A percentile compares a stretch with the other conserved stretches of the same genome.
phyloP scores from a whole-genome alignment of 345 rosid genomes.

The Trapa bicornis region DNA sequence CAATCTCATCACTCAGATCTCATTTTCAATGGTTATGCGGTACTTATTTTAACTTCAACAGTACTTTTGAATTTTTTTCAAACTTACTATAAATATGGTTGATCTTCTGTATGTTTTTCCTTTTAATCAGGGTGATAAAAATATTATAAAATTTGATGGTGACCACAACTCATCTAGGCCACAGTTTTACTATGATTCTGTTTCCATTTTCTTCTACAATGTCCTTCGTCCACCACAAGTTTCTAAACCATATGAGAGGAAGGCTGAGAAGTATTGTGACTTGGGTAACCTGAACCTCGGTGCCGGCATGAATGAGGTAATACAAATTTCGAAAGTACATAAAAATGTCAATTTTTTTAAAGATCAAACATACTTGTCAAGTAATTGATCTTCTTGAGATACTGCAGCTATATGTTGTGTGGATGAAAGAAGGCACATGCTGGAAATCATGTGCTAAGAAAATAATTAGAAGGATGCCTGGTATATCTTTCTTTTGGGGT shows the following conservation, averaged over 20 bases:
- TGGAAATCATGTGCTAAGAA: not conserved
- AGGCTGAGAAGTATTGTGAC: slow-evolving; percentile 72
- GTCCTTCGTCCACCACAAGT: slow-evolving; percentile 78
- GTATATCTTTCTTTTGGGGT: no score
- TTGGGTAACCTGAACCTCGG: slow-evolving; percentile 46
- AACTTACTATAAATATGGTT: not conserved
- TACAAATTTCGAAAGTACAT: not conserved
- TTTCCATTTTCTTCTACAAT: slow-evolving; percentile 83
- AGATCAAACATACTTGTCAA: not conserved
- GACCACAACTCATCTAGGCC: slow-evolving; percentile 95
- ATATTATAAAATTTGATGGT: slow-evolving; percentile 85
- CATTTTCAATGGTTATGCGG: slow-evolving; percentile 65
- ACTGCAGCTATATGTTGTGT: not conserved
- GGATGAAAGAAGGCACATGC: not conserved
- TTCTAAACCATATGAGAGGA: slow-evolving; percentile 36
- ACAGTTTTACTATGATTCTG: slow-evolving; percentile 82
- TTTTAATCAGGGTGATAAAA: slow-evolving; percentile 73
- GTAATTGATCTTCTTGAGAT: not conserved
- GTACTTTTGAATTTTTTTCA: not conserved
- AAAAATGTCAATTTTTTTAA: not conserved
- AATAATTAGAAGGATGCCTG: not conserved
- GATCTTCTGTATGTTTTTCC: not conserved
- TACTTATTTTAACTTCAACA: slow-evolving; percentile 12
- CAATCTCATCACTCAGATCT: slow-evolving; percentile 75
- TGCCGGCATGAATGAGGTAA: slow-evolving; percentile 49